These are phyloP conservation scores for Lodderomyces elongisporus DNA, from an alignment of 1,139 yeast species.

Conservation along the genomic window DNA sequence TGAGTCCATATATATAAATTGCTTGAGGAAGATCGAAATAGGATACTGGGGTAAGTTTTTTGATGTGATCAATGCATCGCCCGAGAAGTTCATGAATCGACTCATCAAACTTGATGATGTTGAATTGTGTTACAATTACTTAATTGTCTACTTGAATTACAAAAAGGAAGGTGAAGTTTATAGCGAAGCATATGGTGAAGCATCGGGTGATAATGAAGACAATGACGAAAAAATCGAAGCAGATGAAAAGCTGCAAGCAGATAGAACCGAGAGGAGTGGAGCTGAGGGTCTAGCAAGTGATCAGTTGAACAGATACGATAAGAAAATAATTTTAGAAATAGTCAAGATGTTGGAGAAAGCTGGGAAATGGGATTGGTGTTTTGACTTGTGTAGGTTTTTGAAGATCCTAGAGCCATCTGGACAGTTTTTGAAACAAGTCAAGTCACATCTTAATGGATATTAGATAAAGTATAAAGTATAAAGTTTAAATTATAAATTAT, in stretches of 20 bases:
- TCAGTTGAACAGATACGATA: constrained; percentile 27
- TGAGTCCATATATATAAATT: constrained; percentile 35
- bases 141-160: constrained; percentile 39
- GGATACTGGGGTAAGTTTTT: constrained; percentile 39
- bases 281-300: constrained; percentile 5
- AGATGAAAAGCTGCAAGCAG: neutral
- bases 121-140: constrained; percentile 38
- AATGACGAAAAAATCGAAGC: neutral
- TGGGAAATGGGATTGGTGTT: constrained; percentile 42
- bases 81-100: constrained; percentile 35
- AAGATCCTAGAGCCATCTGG: constrained; percentile 40
- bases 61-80: constrained; percentile 29
- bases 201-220: neutral
- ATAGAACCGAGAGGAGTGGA: neutral
- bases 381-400: constrained; percentile 42
- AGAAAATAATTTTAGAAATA: constrained; percentile 29
- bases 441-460: constrained; percentile 8
- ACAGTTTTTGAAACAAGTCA: constrained; percentile 19
- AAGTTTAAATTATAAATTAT: too few species aligned
- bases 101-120: constrained; percentile 31
- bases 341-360: constrained; percentile 29
- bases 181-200: constrained; percentile 2
- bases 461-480: neutral
- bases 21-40: constrained; percentile 41
- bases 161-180: constrained; percentile 29